A percentile compares a stretch with the other conserved stretches of the same genome.
Conservation (phyloP, 192 early-diverging fungal genomes). For the Dispira simplex region DNA sequence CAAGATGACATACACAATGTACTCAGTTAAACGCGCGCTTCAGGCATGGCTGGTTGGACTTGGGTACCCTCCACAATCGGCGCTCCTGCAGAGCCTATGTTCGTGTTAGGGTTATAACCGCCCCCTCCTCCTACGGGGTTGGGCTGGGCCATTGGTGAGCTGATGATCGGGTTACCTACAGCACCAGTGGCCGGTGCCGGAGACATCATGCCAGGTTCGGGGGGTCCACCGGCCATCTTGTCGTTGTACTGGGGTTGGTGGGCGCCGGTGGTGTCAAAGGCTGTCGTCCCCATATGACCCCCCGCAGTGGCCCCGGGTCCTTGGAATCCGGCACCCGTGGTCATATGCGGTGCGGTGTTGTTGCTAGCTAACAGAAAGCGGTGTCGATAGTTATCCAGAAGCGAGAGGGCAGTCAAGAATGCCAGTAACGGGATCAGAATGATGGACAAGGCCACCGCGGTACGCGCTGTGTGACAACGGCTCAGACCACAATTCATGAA, state of each 20-base stretch:
- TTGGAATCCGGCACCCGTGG: slow-evolving; percentile 6
- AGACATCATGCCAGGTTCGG: neutral
- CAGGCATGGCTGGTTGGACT: slow-evolving; percentile 8
- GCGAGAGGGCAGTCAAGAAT: slow-evolving; percentile 7
- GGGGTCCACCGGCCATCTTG: slow-evolving; percentile 9
- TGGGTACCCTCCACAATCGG: slow-evolving; percentile 11
- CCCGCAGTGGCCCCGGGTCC: neutral
- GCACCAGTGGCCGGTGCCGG: neutral
- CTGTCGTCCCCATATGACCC: neutral
- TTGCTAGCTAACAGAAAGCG: neutral
- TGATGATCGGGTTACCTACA: neutral
- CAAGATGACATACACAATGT: too few relatives aligned
- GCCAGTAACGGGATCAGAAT: slow-evolving; percentile 3
- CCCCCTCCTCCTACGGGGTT: neutral
- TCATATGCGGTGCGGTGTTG: slow-evolving; percentile 5
- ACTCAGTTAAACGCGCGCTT: neutral
- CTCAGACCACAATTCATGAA: neutral
- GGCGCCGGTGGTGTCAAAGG: neutral
- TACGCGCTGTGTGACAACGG: slow-evolving; percentile 11
- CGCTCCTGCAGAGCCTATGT: neutral
- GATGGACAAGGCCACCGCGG: neutral
- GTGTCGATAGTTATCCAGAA: neutral
- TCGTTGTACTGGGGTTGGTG: slow-evolving; percentile 10
- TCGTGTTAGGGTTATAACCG: neutral
- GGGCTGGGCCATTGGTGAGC: neutral